Percentiles rank a stretch among this genome's conserved stretches.
phyloP scores from a whole-genome alignment of 2,329 filamentous ascomycete species.

The Didymosphaeria variabile region DNA sequence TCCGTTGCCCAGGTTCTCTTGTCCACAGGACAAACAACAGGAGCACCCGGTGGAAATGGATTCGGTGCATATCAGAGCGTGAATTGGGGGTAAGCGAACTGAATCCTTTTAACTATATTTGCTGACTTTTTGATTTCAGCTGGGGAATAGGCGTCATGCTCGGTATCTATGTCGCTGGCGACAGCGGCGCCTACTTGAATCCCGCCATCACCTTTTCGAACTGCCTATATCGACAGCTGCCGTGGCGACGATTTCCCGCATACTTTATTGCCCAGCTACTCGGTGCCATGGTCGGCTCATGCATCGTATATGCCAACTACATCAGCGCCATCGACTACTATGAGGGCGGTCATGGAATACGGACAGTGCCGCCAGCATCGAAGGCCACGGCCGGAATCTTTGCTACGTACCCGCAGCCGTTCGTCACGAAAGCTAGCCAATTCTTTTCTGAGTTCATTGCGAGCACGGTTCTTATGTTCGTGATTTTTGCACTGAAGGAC shows the following conservation, averaged over 20 bases:
- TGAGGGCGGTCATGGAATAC: slow-evolving; percentile 67
- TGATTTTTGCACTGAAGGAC: slow-evolving; percentile 75
- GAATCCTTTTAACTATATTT: neutral
- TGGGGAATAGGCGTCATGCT: slow-evolving; percentile 53
- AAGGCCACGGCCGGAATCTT: slow-evolving; percentile 76
- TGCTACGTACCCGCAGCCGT: slow-evolving; percentile 74
- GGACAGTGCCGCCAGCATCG: slow-evolving; percentile 66
- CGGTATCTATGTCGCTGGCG: slow-evolving; percentile 70
- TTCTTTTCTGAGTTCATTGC: slow-evolving; percentile 79
- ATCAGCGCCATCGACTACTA: slow-evolving; percentile 68
- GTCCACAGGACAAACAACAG: slow-evolving; percentile 46
- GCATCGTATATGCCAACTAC: slow-evolving; percentile 56
- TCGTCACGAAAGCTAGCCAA: slow-evolving; percentile 72
- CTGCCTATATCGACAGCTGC: slow-evolving; percentile 73
- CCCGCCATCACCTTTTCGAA: slow-evolving; percentile 75
- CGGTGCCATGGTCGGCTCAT: slow-evolving; percentile 69
- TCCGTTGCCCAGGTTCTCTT: slow-evolving; percentile 55
- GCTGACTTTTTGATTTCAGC: slow-evolving; percentile 24
- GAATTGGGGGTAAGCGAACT: slow-evolving; percentile 51
- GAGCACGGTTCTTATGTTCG: slow-evolving; percentile 73
- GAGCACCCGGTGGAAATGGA: slow-evolving; percentile 53
- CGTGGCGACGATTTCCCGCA: slow-evolving; percentile 74
- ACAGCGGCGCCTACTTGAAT: slow-evolving; percentile 71
- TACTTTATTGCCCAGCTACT: slow-evolving; percentile 73
- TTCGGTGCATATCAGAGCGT: slow-evolving; percentile 55